Evolutionary conservation across 2,329 filamentous ascomycete species (phyloP), one percentile per base, ranked within the genome.

Genomic region (Fusarium globosum): DNA sequence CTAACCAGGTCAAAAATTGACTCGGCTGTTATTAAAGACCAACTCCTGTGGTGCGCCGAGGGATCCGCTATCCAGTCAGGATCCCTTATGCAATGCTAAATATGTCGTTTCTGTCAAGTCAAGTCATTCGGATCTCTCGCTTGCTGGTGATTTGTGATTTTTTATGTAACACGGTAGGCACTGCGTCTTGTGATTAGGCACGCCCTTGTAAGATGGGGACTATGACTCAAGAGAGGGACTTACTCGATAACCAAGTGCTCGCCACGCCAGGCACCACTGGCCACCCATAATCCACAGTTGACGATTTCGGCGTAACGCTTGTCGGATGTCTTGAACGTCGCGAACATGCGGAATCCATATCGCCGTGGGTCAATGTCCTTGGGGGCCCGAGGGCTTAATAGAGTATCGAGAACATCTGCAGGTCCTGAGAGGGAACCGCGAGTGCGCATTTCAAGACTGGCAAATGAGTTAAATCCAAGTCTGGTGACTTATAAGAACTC

Each of bases 241-340:
- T 77, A 86, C 85, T 86, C 85, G 61, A 86, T 85, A 49, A 86
- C 81, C 63, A 86, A 79, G 74, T 86, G 83, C 28, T 84, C 80
- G 61, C 80, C 83, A 61, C 82, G 83, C 80, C 84, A 85, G 76
- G 86, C 84, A 55, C 85, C 85, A 76, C 85, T 86, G 12, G 85
- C 85, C 52, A 87, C 82, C 85, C 85, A 87, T 59, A 87, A 80
- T 10, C 85, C 85, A 75, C 83, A 86, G 76, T 87, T 87, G 30
- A 87, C 82, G 64, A 83, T 83, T 61, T 86, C 84, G 53, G 81
- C 81, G 72, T 87, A 87, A 36, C 86, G 82, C 75, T 85, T 83
- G 77, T 87, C 86, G 7, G 84, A 81, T 28, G 86, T 87, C 76
- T 87, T 86, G 80, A 87, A 84, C 23, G 84, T 85, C 65, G 85